phyloP scores from a whole-genome alignment of 148 eudicot species.

The Polygonum maritimum region DNA sequence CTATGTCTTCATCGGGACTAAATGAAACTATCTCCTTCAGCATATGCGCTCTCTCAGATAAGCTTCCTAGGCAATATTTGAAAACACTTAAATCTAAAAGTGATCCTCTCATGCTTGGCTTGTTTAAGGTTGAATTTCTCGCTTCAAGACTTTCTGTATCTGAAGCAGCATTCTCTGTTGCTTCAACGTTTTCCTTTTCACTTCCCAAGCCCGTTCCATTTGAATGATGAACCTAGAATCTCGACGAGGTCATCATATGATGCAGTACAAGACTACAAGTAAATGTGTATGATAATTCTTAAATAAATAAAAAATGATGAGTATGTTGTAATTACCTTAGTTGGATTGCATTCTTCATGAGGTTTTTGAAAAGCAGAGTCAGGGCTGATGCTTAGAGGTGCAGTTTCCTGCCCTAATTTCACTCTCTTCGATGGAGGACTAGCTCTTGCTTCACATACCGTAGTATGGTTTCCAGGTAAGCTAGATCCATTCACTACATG shows the following conservation, averaged over 20 bases:
- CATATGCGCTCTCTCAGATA: constrained; percentile 59
- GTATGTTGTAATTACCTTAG: constrained; percentile 30
- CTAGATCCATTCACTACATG: constrained; percentile 42
- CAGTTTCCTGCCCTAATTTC: constrained; percentile 49
- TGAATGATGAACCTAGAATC: constrained; percentile 26
- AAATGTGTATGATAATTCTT: not conserved
- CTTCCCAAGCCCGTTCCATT: constrained; percentile 28
- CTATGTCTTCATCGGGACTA: constrained; percentile 46
- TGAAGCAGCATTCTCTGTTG: constrained; percentile 40
- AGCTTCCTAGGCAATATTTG: constrained; percentile 82
- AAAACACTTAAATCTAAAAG: constrained; percentile 63
- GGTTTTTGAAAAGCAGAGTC: constrained; percentile 26
- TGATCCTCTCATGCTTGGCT: constrained; percentile 28
- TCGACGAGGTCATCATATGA: constrained; percentile 7
- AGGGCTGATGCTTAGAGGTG: constrained; percentile 21
- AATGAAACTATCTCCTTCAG: constrained; percentile 60
- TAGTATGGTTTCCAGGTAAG: constrained; percentile 34
- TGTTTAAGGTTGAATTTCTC: constrained; percentile 30
- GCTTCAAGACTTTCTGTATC: constrained; percentile 62
- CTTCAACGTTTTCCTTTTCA: constrained; percentile 39
- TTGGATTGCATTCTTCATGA: constrained; percentile 39
- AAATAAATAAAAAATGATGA: constrained; percentile 5
- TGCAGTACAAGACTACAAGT: not conserved
- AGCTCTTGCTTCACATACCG: constrained; percentile 54
- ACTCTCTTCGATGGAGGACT: constrained; percentile 67